These are phyloP conservation scores for Periconia sp. DNA, from an alignment of 2,329 filamentous ascomycete genomes.

Conservation along the genomic window DNA sequence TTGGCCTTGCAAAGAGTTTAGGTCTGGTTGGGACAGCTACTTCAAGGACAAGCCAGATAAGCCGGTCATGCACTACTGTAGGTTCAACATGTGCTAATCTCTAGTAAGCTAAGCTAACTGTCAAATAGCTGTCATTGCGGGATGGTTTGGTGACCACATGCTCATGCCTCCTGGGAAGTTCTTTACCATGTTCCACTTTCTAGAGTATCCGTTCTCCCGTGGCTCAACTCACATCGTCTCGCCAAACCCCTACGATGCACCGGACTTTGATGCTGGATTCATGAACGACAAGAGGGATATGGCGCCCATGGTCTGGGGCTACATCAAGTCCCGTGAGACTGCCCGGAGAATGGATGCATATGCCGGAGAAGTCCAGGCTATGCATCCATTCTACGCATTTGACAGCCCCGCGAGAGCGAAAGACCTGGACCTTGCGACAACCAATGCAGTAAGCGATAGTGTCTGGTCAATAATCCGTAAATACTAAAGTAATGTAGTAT, in stretches of 20 bases:
- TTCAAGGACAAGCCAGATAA: slow-evolving; percentile 86
- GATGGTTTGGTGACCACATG: slow-evolving; percentile 58
- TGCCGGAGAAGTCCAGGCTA: slow-evolving; percentile 69
- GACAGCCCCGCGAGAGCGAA: slow-evolving; percentile 72
- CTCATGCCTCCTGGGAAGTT: slow-evolving; percentile 76
- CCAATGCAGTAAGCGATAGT: slow-evolving; percentile 58
- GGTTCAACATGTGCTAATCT: neutral
- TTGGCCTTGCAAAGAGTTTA: slow-evolving; percentile 78
- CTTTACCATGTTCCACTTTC: slow-evolving; percentile 84
- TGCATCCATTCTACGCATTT: slow-evolving; percentile 75
- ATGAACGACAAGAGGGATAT: slow-evolving; percentile 88
- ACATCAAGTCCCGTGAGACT: slow-evolving; percentile 82
- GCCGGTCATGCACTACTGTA: slow-evolving; percentile 82
- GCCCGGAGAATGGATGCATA: slow-evolving; percentile 79
- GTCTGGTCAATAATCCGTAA: neutral
- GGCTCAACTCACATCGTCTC: slow-evolving; percentile 73
- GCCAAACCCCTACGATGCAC: slow-evolving; percentile 74
- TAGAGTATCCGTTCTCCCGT: slow-evolving; percentile 78
- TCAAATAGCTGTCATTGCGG: slow-evolving; percentile 64
- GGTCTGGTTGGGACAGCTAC: slow-evolving; percentile 77
- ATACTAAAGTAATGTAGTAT: slow-evolving; percentile 53
- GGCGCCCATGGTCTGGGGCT: slow-evolving; percentile 80
- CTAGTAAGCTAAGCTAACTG: neutral
- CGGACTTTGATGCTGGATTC: slow-evolving; percentile 81
- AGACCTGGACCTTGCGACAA: slow-evolving; percentile 77